Conservation (phyloP, 495 filamentous ascomycete genomes). For the Penicillium subrubescens region DNA sequence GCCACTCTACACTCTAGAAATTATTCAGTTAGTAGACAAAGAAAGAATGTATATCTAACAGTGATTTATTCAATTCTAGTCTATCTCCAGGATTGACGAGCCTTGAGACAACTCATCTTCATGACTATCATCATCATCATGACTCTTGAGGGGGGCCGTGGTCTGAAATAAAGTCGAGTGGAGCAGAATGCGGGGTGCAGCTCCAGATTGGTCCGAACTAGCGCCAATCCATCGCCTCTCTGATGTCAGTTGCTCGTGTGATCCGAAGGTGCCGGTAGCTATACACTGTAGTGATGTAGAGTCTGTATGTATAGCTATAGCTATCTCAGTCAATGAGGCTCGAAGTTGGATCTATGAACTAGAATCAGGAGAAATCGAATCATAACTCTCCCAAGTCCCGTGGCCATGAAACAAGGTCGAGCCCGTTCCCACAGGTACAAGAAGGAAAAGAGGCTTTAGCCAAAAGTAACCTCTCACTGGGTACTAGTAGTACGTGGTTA, state of each 20-base stretch:
- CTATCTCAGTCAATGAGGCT: background rate
- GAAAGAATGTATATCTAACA: background rate
- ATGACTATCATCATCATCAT: background rate
- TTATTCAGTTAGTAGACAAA: too few relatives aligned
- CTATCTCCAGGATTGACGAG: too few relatives aligned
- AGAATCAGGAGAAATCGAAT: background rate
- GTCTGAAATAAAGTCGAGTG: slow-evolving; percentile 25
- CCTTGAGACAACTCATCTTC: too few relatives aligned
- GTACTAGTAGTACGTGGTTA: background rate
- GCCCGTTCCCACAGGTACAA: slow-evolving; percentile 2
- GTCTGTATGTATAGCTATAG: background rate
- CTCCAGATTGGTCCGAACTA: slow-evolving; percentile 30
- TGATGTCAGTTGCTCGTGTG: slow-evolving; percentile 42
- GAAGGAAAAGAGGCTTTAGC: background rate
- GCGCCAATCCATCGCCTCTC: slow-evolving; percentile 25
- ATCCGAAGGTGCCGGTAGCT: slow-evolving; percentile 28
- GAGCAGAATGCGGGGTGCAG: slow-evolving; percentile 50
- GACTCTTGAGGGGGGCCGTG: background rate
- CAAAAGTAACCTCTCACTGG: background rate
- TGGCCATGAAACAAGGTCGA: background rate
- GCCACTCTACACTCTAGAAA: too few relatives aligned
- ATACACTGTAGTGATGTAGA: background rate
- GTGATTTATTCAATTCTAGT: too few relatives aligned
- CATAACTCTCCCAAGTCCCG: background rate
- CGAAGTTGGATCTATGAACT: background rate